Evolutionary conservation across 2,329 filamentous ascomycete genomes (phyloP), one percentile per base, ranked within the genome.

Genomic region (Hysterium pulicare): DNA sequence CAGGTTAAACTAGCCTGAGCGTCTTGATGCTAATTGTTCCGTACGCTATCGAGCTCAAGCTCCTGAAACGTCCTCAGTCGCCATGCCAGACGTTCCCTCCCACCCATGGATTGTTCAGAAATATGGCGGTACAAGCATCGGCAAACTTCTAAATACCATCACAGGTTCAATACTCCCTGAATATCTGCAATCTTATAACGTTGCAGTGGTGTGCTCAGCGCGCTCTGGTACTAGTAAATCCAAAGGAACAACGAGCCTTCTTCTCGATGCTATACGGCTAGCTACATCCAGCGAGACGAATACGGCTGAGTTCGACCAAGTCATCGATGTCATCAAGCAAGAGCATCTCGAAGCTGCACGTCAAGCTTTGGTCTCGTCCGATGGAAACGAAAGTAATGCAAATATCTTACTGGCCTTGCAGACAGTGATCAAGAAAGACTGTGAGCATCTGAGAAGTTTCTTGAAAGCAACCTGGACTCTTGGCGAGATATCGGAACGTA

Each of bases 191-290:
- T 73, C 81, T 39, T 82, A 87, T 61, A 82, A 82, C 64, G 82
- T 95, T 45, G 89, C 88, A 38, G 85, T 96, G 42, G 90, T 96
- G 40, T 96, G 91, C 70, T 96, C 90, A 45, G 90, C 90, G 33
- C 77, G 90, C 62, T 95, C 88, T 68, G 90, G 87, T 39, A 88
- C 87, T 45, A 93, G 90, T 64, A 96, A 96, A 71, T 81, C 82
- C 37, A 87, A 90, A 55, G 90, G 90, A 44, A 96, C 90, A 44
- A 96, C 90, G 23, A 95, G 90, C 69, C 81, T 41, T 9, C 26
- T 49, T 19, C 40, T 40, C 28, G 31, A 41, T 35, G 35, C 45
- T 15, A 44, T 47, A 30, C 8, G 15, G n/a, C 22, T 44, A 15
- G 45, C 45, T 8, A 47, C 68, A 44, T 67, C 67, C 13, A 60